Conservation (phyloP, 2,329 filamentous ascomycete genomes). For the Apiospora rasikravindrae region DNA sequence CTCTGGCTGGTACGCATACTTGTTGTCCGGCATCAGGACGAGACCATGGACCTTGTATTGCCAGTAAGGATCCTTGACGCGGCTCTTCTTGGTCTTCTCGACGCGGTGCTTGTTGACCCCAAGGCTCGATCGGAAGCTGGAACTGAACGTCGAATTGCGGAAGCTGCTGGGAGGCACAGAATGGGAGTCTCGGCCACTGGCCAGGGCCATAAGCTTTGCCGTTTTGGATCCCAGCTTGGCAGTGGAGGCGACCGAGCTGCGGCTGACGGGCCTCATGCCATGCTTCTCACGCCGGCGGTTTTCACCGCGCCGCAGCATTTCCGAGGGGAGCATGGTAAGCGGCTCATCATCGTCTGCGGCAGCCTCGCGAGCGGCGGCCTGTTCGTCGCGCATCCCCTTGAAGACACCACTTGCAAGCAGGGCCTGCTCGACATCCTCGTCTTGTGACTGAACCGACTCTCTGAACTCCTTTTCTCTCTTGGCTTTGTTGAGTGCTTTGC, state of each 20-base stretch:
- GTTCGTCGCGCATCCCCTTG: constrained; percentile 34
- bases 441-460: constrained; percentile 28
- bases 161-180: constrained; percentile 39
- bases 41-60: constrained; percentile 44
- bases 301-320: constrained; percentile 34
- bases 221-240: constrained; percentile 38
- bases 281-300: constrained; percentile 36
- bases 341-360: constrained; percentile 28
- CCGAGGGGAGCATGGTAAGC: constrained; percentile 26
- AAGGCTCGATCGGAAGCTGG: constrained; percentile 40
- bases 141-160: constrained; percentile 40
- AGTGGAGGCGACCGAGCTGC: background rate
- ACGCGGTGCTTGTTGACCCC: constrained; percentile 40
- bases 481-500: constrained; percentile 29
- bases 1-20: constrained; percentile 57
- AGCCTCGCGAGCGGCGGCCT: constrained; percentile 33
- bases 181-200: constrained; percentile 33
- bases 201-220: constrained; percentile 36
- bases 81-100: constrained; percentile 34
- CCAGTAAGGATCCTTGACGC: constrained; percentile 43
- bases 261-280: constrained; percentile 29
- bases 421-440: constrained; percentile 35
- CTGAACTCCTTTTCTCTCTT: constrained; percentile 28
- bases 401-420: constrained; percentile 37
- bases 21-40: constrained; percentile 58